A percentile compares a stretch with the other conserved stretches of the same genome.
Evolutionary conservation across 2,329 filamentous ascomycete genomes (phyloP).

Genomic region (Xylariaceae sp.): DNA sequence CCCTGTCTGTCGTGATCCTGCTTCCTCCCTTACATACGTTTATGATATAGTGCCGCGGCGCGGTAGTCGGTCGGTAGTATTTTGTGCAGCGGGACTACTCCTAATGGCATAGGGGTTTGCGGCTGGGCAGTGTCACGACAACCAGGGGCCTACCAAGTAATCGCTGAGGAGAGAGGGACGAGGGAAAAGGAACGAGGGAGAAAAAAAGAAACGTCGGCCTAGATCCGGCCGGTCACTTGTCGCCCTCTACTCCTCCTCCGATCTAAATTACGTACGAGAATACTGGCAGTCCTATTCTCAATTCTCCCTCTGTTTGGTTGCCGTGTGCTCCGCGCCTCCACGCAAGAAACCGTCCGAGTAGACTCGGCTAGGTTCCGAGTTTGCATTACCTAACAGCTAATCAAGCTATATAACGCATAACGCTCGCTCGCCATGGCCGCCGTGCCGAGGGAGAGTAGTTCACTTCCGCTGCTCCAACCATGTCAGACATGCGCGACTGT

Average conservation of each 20-base stretch:
- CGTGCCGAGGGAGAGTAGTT: slow-evolving; percentile 13
- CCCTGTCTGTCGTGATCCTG: too few relatives aligned
- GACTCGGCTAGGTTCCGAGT: background rate
- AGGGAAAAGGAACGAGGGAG: too few relatives aligned
- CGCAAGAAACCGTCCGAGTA: background rate
- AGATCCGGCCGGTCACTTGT: too few relatives aligned
- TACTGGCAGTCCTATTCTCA: slow-evolving; percentile 7
- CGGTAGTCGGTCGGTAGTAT: too few relatives aligned
- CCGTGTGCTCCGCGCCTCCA: background rate
- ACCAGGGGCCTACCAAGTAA: too few relatives aligned
- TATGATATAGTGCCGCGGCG: too few relatives aligned
- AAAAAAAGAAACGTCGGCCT: too few relatives aligned
- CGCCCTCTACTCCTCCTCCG: slow-evolving; percentile 7
- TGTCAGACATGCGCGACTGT: slow-evolving; percentile 29
- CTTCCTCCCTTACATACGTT: too few relatives aligned
- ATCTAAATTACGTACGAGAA: slow-evolving; percentile 17
- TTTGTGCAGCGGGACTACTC: slow-evolving; percentile 3
- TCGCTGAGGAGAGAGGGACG: slow-evolving; percentile 9
- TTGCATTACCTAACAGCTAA: background rate
- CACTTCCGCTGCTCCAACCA: slow-evolving; percentile 20
- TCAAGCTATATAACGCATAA: background rate
- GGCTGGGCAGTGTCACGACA: slow-evolving; percentile 11
- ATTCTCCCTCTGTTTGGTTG: slow-evolving; percentile 8
- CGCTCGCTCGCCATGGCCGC: slow-evolving; percentile 1
- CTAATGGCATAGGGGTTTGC: slow-evolving; percentile 11